Evolutionary conservation across 1,284 basidiomycete species (phyloP).

Genomic region (Sporisorium iseilematis-ciliati): DNA sequence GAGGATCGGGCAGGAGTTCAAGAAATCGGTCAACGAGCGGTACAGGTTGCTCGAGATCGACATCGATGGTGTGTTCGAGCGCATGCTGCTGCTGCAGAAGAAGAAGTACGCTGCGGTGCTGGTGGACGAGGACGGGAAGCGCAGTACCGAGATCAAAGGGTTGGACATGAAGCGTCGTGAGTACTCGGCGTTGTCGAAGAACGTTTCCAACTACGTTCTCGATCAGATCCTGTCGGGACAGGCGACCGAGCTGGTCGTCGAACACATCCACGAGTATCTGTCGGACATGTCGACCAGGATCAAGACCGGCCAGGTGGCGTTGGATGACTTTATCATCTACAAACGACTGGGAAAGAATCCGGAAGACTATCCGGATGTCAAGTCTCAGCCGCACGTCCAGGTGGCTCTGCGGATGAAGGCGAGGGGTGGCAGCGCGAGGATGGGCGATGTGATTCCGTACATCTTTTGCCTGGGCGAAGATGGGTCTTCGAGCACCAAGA

Average conservation of each 20-base stretch:
- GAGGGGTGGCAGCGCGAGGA: slow-evolving; percentile 81
- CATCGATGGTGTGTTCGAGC: slow-evolving; percentile 92
- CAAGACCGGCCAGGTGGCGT: slow-evolving; percentile 79
- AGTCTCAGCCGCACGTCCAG: slow-evolving; percentile 95
- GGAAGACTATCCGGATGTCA: slow-evolving; percentile 90
- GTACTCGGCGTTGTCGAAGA: slow-evolving; percentile 91
- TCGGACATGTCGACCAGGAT: slow-evolving; percentile 80
- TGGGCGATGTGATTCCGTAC: slow-evolving; percentile 95
- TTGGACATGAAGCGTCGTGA: slow-evolving; percentile 99
- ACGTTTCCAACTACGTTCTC: slow-evolving; percentile 77
- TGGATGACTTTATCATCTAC: slow-evolving; percentile 92
- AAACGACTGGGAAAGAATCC: slow-evolving; percentile 68
- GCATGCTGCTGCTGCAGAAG: slow-evolving; percentile 93
- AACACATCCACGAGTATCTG: slow-evolving; percentile 93
- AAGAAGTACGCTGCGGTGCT: slow-evolving; percentile 99
- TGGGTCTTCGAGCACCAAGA: slow-evolving; percentile 78
- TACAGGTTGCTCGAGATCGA: slow-evolving; percentile 97
- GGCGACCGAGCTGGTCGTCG: slow-evolving; percentile 87
- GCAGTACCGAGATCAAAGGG: slow-evolving; percentile 85
- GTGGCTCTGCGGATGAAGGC: slow-evolving; percentile 92
- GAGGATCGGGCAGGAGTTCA: slow-evolving; percentile 91
- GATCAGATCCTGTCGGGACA: slow-evolving; percentile 93
- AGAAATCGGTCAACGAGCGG: slow-evolving; percentile 93
- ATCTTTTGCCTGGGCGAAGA: slow-evolving; percentile 87
- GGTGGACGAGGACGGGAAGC: slow-evolving; percentile 62